Evolutionary conservation across 768 basidiomycete genomes (phyloP).

Genomic region (Psilocybe sp.): DNA sequence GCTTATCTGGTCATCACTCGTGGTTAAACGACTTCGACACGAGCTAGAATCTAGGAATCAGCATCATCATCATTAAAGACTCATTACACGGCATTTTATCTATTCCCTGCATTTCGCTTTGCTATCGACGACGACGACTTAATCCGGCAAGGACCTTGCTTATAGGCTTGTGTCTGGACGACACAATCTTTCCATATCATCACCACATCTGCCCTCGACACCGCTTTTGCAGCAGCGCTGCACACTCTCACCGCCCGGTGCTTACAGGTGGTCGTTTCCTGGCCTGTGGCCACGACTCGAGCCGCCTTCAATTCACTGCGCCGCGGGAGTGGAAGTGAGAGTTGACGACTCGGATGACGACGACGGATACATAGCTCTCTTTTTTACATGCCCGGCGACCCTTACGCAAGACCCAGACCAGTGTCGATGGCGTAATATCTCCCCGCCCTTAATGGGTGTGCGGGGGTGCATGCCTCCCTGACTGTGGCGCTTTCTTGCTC

Average conservation of each 20-base stretch:
- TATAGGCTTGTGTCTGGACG: constrained; percentile 32
- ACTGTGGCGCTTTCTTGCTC: constrained; percentile 55
- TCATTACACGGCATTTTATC: constrained; percentile 39
- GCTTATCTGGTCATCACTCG: constrained; percentile 20
- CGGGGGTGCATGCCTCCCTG: constrained; percentile 52
- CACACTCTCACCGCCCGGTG: constrained; percentile 31
- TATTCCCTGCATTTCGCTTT: constrained; percentile 26
- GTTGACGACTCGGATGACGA: constrained; percentile 34
- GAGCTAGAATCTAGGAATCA: constrained; percentile 24
- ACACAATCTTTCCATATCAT: constrained; percentile 24
- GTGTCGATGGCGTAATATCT: constrained; percentile 54
- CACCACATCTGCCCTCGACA: constrained; percentile 22
- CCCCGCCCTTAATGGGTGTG: constrained; percentile 43
- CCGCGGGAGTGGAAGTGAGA: constrained; percentile 19
- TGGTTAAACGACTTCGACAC: constrained; percentile 29
- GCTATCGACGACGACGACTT: constrained; percentile 16
- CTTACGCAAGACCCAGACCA: constrained; percentile 66
- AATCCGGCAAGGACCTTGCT: constrained; percentile 21
- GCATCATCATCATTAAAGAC: constrained; percentile 36
- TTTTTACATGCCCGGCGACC: constrained; percentile 53
- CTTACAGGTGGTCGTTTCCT: constrained; percentile 20
- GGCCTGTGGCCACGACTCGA: constrained; percentile 39
- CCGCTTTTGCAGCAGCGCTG: constrained; percentile 58
- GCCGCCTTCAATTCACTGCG: constrained; percentile 12
- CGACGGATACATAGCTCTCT: constrained; percentile 50